Percentiles rank a stretch among this genome's conserved stretches.
phyloP scores from a whole-genome alignment of 2,329 filamentous ascomycete species.

The Hymenoscyphus infarciens region DNA sequence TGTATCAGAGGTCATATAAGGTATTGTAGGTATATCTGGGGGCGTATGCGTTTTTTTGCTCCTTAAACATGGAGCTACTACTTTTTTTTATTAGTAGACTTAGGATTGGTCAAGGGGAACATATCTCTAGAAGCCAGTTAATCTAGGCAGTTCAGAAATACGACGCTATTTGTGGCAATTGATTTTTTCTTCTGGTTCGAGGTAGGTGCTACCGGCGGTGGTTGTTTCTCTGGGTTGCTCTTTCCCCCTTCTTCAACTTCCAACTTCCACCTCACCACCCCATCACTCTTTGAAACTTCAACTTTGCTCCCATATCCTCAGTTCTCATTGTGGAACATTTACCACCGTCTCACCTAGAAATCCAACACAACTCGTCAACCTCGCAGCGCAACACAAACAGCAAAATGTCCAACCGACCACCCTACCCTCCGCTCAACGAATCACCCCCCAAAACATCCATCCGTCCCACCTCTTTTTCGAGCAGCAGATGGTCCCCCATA shows the following conservation, averaged over 20 bases:
- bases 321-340: too few relatives aligned
- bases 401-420: slow-evolving; percentile 19
- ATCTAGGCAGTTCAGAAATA: not conserved
- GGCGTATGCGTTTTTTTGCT: not conserved
- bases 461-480: slow-evolving; percentile 18
- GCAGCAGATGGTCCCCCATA: slow-evolving; percentile 22
- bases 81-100: not conserved
- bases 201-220: not conserved
- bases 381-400: not conserved
- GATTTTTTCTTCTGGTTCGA: too few relatives aligned
- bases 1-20: not conserved
- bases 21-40: slow-evolving; percentile 11
- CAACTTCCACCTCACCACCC: not conserved
- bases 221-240: not conserved
- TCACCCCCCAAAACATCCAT: slow-evolving; percentile 21
- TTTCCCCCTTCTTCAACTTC: not conserved
- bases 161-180: not conserved
- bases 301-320: too few relatives aligned
- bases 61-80: not conserved
- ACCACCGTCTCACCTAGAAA: too few relatives aligned
- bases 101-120: not conserved
- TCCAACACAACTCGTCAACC: too few relatives aligned
- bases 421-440: slow-evolving; percentile 14
- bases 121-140: not conserved
- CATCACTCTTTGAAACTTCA: not conserved